phyloP scores from a whole-genome alignment of 2,329 filamentous ascomycete species.

The Aspergillus japonicus region DNA sequence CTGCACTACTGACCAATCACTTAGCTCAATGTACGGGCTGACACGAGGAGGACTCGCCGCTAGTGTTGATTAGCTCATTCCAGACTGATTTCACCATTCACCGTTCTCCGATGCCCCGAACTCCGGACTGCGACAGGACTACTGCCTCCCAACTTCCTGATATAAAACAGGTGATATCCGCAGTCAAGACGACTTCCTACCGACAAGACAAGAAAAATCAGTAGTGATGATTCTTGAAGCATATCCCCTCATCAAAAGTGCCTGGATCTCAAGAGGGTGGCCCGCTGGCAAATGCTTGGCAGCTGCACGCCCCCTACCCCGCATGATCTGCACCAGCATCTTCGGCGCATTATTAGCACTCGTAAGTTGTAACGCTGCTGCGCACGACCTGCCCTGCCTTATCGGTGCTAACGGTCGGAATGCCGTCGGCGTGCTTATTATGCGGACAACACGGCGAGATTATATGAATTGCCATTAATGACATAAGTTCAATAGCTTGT shows the following conservation, averaged over 20 bases:
- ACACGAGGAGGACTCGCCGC: neutral
- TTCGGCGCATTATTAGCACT: neutral
- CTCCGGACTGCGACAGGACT: neutral
- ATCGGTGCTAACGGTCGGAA: neutral
- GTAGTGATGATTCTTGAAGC: too few species aligned
- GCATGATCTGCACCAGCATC: neutral
- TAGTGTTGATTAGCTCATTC: neutral
- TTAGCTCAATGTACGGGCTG: neutral
- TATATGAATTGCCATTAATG: too few species aligned
- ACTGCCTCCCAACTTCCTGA: too few species aligned
- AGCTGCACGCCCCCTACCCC: neutral
- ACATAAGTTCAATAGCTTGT: too few species aligned
- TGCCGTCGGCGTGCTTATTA: too few species aligned
- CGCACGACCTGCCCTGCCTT: neutral
- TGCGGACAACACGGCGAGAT: too few species aligned
- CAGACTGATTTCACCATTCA: neutral
- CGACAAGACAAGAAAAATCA: too few species aligned
- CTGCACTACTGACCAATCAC: slow-evolving; percentile 33
- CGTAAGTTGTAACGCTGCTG: neutral
- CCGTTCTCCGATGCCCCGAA: neutral
- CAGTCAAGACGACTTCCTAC: too few species aligned
- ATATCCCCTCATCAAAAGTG: too few species aligned
- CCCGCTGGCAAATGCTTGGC: neutral
- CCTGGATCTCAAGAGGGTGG: neutral
- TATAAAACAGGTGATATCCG: too few species aligned